These are phyloP conservation scores for Jaltomata sinuosa DNA, from an alignment of 257 asterid species.

Conservation along the genomic window DNA sequence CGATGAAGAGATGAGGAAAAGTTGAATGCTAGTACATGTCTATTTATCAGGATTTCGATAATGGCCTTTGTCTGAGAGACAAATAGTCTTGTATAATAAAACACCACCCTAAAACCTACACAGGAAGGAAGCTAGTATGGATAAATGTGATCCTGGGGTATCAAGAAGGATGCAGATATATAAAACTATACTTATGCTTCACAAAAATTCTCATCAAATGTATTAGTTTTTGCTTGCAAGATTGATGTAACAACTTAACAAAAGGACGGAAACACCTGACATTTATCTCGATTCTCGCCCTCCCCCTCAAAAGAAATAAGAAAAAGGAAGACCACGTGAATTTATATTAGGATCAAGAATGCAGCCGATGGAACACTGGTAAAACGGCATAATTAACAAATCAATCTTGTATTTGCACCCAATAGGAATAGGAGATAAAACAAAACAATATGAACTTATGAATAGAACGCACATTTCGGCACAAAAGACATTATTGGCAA, in stretches of 20 bases:
- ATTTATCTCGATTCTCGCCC: background rate
- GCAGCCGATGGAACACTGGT: background rate
- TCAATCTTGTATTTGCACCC: background rate
- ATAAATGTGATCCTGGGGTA: background rate
- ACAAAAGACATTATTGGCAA: background rate
- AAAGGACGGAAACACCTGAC: background rate
- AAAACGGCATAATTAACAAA: background rate
- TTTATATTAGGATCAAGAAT: background rate
- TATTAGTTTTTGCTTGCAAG: background rate
- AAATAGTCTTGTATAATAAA: background rate
- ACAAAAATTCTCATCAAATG: background rate
- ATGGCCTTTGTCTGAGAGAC: background rate
- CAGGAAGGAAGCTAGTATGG: background rate
- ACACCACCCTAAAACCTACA: background rate
- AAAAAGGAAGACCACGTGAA: background rate
- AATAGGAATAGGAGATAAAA: background rate
- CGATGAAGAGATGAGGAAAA: background rate
- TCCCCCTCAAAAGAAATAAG: background rate
- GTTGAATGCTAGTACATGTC: background rate
- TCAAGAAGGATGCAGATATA: background rate
- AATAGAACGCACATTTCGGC: background rate
- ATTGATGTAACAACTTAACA: background rate
- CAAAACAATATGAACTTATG: background rate
- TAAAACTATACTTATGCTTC: background rate
- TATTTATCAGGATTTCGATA: background rate